phyloP scores from a whole-genome alignment of 345 rosid species.

The Murraya koenigii region DNA sequence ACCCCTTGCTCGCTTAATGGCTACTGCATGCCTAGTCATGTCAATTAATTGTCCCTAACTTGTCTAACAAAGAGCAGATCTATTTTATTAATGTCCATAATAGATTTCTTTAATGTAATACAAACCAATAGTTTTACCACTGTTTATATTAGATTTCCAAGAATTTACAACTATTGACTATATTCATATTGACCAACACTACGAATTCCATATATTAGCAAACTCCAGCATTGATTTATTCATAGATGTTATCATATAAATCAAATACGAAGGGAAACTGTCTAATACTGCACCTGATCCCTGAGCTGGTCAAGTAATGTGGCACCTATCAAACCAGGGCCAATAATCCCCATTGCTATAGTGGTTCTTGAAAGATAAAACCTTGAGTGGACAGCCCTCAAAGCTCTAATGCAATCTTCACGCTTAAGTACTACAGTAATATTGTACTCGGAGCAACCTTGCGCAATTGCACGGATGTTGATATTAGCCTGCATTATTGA shows the following conservation, averaged over 20 bases:
- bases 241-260: background rate
- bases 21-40: background rate
- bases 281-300: conserved; percentile 65
- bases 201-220: background rate
- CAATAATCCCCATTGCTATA: conserved; percentile 89
- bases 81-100: background rate
- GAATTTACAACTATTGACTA: background rate
- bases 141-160: background rate
- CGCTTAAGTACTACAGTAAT: conserved; percentile 84
- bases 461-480: conserved; percentile 95
- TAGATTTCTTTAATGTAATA: background rate
- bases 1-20: background rate
- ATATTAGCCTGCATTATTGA: conserved; percentile 76
- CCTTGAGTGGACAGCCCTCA: conserved; percentile 97
- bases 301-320: conserved; percentile 92
- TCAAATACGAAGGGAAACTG: background rate
- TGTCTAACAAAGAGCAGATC: background rate
- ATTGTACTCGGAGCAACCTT: conserved; percentile 99
- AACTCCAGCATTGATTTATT: background rate
- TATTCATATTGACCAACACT: background rate
- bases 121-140: background rate
- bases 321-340: conserved; percentile 94
- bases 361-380: conserved; percentile 93
- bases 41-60: background rate
- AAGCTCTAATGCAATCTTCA: conserved; percentile 91